Conservation (phyloP, 2,329 filamentous ascomycete genomes). For the Venturia effusa region DNA sequence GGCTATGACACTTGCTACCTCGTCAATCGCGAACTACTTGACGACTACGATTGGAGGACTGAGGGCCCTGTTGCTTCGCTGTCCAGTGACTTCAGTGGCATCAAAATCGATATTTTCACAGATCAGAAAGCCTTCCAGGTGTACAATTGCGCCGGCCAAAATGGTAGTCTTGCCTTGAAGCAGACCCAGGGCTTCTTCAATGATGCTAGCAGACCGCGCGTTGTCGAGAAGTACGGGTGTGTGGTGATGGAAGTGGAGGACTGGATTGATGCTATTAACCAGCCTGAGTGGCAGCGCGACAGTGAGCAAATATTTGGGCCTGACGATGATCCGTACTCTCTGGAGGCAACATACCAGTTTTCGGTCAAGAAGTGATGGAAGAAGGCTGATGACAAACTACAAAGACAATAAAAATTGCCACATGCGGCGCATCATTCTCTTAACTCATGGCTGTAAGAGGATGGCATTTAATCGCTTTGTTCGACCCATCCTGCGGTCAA, state of each 20-base stretch:
- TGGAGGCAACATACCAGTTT: conserved; percentile 36
- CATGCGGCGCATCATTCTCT: too few species aligned
- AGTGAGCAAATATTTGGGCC: conserved; percentile 40
- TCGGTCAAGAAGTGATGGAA: conserved; percentile 16
- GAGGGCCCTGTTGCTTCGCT: conserved; percentile 52
- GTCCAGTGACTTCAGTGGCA: conserved; percentile 66
- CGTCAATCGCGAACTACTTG: conserved; percentile 42
- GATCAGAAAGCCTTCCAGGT: conserved; percentile 85
- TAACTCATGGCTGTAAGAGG: too few species aligned
- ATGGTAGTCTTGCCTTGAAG: conserved; percentile 56
- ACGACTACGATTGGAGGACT: conserved; percentile 51
- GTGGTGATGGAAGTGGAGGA: conserved; percentile 86
- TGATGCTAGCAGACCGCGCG: conserved; percentile 43
- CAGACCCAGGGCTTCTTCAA: conserved; percentile 54
- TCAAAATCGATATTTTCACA: conserved; percentile 67
- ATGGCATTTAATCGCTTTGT: too few species aligned
- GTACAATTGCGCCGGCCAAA: conserved; percentile 70
- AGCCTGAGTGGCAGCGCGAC: conserved; percentile 72
- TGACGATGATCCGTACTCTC: conserved; percentile 29
- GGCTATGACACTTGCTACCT: conserved; percentile 75
- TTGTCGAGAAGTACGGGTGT: conserved; percentile 68
- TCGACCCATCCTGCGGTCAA: too few species aligned
- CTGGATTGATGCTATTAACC: conserved; percentile 88
- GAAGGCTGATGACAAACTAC: neutral
- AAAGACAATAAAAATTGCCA: too few species aligned